Conservation (phyloP, 805 yeast genomes). For the Starmera amethionina region DNA sequence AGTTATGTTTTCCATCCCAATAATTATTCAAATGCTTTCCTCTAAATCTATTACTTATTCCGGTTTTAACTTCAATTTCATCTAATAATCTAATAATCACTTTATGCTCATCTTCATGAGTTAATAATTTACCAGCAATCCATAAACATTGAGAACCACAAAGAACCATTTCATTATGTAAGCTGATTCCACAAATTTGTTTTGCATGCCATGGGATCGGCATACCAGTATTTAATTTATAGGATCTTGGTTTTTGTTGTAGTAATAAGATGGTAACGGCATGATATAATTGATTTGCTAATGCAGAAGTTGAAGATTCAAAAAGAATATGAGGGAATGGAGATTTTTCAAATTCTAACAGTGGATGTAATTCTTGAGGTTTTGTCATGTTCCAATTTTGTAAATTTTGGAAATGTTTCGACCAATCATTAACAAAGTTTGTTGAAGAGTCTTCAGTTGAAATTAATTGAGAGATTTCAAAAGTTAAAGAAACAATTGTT, state of each 20-base stretch:
- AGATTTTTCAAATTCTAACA: constrained; percentile 18
- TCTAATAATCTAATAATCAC: constrained; percentile 16
- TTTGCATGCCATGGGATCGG: constrained; percentile 16
- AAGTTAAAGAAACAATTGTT: not conserved
- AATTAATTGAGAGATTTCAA: constrained; percentile 1
- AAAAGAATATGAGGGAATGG: constrained; percentile 26
- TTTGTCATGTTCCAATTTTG: constrained; percentile 24
- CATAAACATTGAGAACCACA: constrained; percentile 9
- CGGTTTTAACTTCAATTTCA: constrained; percentile 10
- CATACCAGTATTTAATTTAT: constrained; percentile 12
- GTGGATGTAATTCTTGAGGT: constrained; percentile 20
- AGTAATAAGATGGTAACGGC: constrained; percentile 23
- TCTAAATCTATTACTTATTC: constrained; percentile 13
- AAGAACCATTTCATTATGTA: constrained; percentile 2
- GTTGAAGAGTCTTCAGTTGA: constrained; percentile 1
- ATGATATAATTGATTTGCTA: constrained; percentile 24
- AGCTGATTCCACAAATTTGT: constrained; percentile 8
- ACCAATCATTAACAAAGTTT: constrained; percentile 27
- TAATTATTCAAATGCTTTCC: constrained; percentile 15
- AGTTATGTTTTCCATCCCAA: constrained; percentile 13
- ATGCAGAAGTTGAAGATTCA: constrained; percentile 20
- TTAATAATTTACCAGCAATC: constrained; percentile 13
- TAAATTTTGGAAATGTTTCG: constrained; percentile 25
- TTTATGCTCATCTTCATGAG: constrained; percentile 17
- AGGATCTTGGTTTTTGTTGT: constrained; percentile 26